phyloP scores from a whole-genome alignment of 768 basidiomycete species.

The Lenzites betulinus region DNA sequence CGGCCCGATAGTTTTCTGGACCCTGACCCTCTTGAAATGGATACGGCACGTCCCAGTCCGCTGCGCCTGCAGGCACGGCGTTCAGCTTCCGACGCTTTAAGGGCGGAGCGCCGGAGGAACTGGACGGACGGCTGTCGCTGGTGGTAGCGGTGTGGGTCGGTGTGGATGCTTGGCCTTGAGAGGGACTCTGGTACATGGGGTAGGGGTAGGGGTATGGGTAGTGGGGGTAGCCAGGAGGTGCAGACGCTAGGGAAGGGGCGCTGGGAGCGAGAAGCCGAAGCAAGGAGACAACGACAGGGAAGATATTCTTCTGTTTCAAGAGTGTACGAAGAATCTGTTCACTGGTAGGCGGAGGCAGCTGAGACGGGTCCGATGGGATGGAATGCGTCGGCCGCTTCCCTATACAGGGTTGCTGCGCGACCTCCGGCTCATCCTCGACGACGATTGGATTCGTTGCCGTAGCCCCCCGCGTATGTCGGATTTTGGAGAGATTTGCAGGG shows the following conservation, averaged over 20 bases:
- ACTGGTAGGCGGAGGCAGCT: conserved; percentile 51
- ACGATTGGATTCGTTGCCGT: conserved; percentile 69
- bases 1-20: conserved; percentile 60
- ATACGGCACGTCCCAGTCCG: conserved; percentile 82
- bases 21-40: conserved; percentile 75
- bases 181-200: not conserved
- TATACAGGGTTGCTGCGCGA: conserved; percentile 18
- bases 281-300: conserved; percentile 64
- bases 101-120: conserved; percentile 29
- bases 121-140: not conserved
- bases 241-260: conserved; percentile 13
- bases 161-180: not conserved
- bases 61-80: conserved; percentile 76
- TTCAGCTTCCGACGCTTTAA: conserved; percentile 64
- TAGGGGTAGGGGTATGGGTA: not conserved
- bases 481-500: conserved; percentile 49
- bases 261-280: conserved; percentile 56
- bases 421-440: conserved; percentile 55
- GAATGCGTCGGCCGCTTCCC: conserved; percentile 32
- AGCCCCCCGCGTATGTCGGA: conserved; percentile 48
- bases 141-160: conserved; percentile 2
- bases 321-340: conserved; percentile 63
- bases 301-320: conserved; percentile 63
- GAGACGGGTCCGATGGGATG: conserved; percentile 40
- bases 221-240: conserved; percentile 9